Evolutionary conservation across 2,329 filamentous ascomycete species (phyloP), one percentile per base, ranked within the genome.

Genomic region (Fusarium neocosmosporiellum): DNA sequence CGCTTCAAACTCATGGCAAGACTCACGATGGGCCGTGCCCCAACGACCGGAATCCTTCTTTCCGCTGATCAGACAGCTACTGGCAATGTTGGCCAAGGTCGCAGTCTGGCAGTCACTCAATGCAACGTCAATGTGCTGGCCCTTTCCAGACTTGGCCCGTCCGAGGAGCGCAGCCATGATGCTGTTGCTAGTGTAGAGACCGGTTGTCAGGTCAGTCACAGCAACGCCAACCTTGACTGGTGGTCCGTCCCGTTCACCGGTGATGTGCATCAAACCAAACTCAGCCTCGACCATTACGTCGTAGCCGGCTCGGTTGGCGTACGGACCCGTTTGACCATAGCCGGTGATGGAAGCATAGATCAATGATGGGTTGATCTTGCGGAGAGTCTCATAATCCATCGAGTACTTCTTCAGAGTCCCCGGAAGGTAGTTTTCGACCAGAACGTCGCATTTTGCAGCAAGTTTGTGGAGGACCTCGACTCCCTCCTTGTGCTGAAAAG

Each of bases 201-300:
- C 96, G 0, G 96, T 98, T 0, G 96, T 98, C 59, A 99, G 84
- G 82, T 99, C 96, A 0, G 96, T 98, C 5, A 99, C 96, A 2
- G 96, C 96, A 4, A 99, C 96, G 20, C 96, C 96, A 3, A 99
- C 96, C 84, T 99, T 99, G 41, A 98, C 96, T 0, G 96, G 96
- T 2, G 95, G 93, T 0, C 96, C 95, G 77, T 97, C 93, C 64
- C 95, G 89, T 69, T 89, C 89, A 34, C 96, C 96, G 0, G 96
- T 99, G 77, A 99, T 98, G 83, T 99, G 96, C 96, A 99, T 99
- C 65, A 99, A 85, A 1, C 96, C 96, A 84, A 99, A 95, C 81
- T 98, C 96, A 67, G 96, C 96, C 85, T 99, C 96, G 13, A 99
- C 96, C 96, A 99, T 99, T 75, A 99, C 96, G 83, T 99, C 96